These are phyloP conservation scores for Fomitopsis pinicola DNA, from an alignment of 1,284 basidiomycete genomes.

Conservation along the genomic window DNA sequence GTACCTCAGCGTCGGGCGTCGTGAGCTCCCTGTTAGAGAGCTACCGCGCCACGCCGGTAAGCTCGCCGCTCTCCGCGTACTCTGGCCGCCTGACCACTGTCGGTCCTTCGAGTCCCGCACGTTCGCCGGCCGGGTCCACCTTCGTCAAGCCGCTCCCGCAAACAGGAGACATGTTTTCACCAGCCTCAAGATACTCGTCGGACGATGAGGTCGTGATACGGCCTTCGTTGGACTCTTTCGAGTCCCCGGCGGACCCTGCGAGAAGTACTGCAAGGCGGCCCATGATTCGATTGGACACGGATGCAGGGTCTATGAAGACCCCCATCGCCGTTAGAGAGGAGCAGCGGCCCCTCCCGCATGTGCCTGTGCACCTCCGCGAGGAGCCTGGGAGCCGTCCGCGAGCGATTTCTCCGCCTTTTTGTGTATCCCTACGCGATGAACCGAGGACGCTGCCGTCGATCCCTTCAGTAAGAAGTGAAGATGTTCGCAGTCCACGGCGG, in stretches of 20 bases:
- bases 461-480: not conserved
- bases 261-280: not conserved
- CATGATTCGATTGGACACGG: slow-evolving; percentile 6
- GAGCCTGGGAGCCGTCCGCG: not conserved
- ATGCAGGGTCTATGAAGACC: not conserved
- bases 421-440: not conserved
- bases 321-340: not conserved
- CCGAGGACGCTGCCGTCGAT: not conserved
- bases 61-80: slow-evolving; percentile 14
- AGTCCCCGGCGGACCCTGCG: not conserved
- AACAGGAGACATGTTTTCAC: slow-evolving; percentile 14
- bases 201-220: slow-evolving; percentile 6
- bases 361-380: not conserved
- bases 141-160: slow-evolving; percentile 5
- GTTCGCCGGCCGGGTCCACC: not conserved
- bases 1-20: slow-evolving; percentile 11
- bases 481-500: no score
- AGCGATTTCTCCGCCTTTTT: not conserved
- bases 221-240: not conserved
- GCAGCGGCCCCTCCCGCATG: not conserved
- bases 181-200: slow-evolving; percentile 21
- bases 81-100: slow-evolving; percentile 18
- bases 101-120: not conserved
- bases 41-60: slow-evolving; percentile 9
- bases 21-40: slow-evolving; percentile 20